Conservation (phyloP, 2,329 filamentous ascomycete species). For the Scedosporium dehoogii region DNA sequence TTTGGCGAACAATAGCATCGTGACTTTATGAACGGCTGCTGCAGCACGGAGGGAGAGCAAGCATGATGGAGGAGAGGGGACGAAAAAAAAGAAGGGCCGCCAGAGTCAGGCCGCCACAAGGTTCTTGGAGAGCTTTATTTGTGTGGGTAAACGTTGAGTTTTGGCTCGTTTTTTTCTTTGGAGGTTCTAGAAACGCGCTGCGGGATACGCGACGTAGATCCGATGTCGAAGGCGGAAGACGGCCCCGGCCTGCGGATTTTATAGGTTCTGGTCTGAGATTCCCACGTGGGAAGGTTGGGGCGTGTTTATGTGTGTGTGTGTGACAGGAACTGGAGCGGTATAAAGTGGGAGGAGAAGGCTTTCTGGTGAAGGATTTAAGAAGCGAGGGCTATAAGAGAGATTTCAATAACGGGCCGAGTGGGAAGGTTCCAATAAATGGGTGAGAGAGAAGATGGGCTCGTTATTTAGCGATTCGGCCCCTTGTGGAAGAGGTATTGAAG, state of each 20-base stretch:
- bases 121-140: background rate
- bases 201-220: background rate
- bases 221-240: background rate
- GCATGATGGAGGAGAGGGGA: background rate
- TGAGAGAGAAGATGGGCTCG: background rate
- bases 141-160: background rate
- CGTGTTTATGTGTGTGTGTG: background rate
- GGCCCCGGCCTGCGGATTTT: background rate
- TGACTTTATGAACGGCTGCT: slow-evolving; percentile 2
- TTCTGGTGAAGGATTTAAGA: background rate
- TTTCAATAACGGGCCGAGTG: background rate
- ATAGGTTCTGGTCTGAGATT: background rate
- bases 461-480: background rate
- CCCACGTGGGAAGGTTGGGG: background rate
- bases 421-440: background rate
- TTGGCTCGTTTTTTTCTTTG: background rate
- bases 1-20: slow-evolving; percentile 50
- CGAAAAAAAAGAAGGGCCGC: background rate
- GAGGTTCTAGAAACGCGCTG: background rate
- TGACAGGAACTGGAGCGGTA: background rate
- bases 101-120: background rate
- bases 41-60: background rate
- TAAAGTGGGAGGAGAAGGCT: background rate
- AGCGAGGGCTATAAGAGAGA: background rate
- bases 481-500: background rate